Percentiles rank a stretch among this genome's conserved stretches.
Evolutionary conservation across 2,329 filamentous ascomycete species (phyloP).

Genomic region (Ilyonectria mors-panacis): DNA sequence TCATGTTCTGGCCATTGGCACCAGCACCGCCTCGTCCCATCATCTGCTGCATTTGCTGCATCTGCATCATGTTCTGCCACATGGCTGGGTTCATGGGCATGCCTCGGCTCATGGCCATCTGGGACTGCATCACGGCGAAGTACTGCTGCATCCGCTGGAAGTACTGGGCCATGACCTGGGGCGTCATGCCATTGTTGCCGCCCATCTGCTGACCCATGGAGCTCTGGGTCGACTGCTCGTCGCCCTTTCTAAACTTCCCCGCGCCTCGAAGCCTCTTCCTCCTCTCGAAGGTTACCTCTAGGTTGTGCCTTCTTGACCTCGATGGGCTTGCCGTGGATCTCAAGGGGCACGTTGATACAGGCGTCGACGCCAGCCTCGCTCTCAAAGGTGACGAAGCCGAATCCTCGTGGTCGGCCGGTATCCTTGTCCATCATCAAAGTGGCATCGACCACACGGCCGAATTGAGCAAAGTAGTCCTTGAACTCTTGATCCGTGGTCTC

Average conservation of each 20-base stretch:
- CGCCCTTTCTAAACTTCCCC: conserved; percentile 72
- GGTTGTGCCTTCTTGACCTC: conserved; percentile 99
- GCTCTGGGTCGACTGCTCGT: conserved; percentile 59
- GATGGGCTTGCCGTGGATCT: conserved; percentile 95
- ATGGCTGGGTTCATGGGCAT: conserved; percentile 82
- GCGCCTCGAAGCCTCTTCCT: conserved; percentile 80
- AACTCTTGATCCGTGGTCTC: conserved; percentile 98
- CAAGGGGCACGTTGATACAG: conserved; percentile 85
- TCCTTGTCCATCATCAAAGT: conserved; percentile 99
- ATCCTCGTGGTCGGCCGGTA: conserved; percentile 94
- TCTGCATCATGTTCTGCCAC: conserved; percentile 83
- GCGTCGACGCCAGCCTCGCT: conserved; percentile 95
- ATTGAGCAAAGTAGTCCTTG: conserved; percentile 96
- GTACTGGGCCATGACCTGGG: conserved; percentile 98
- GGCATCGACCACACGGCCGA: conserved; percentile 95
- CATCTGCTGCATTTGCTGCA: conserved; percentile 78
- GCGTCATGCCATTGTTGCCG: conserved; percentile 81
- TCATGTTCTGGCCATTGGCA: conserved; percentile 57
- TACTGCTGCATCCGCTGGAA: conserved; percentile 99
- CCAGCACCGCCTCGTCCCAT: conserved; percentile 60
- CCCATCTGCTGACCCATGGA: conserved; percentile 61
- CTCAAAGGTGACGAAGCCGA: conserved; percentile 98
- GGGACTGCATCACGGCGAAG: conserved; percentile 94
- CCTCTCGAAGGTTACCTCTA: conserved; percentile 92
- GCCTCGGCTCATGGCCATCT: conserved; percentile 86